phyloP scores from a whole-genome alignment of 2,329 filamentous ascomycete species.

The Aspergillus brasiliensis region DNA sequence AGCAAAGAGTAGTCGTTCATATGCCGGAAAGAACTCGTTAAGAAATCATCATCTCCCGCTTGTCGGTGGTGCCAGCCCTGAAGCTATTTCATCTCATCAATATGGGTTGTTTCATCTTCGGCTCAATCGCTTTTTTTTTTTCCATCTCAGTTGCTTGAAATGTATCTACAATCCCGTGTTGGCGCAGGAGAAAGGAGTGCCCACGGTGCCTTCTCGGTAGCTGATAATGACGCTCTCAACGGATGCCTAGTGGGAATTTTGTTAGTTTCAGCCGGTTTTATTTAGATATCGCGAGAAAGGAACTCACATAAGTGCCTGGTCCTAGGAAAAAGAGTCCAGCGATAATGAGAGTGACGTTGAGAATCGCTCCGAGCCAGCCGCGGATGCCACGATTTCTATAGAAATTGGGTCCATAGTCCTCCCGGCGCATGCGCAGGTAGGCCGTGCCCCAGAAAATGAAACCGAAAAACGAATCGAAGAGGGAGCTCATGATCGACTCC shows the following conservation, averaged over 20 bases:
- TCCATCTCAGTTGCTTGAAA: not conserved
- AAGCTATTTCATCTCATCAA: too few species aligned
- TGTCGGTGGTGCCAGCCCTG: too few species aligned
- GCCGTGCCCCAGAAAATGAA: conserved; percentile 78
- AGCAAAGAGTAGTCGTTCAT: not conserved
- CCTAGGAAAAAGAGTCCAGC: conserved; percentile 80
- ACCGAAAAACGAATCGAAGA: conserved; percentile 79
- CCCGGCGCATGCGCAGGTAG: conserved; percentile 48
- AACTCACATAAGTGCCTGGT: conserved; percentile 72
- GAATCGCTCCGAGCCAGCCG: conserved; percentile 45
- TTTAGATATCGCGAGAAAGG: not conserved
- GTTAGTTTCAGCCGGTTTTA: conserved; percentile 45
- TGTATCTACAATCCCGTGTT: conserved; percentile 44
- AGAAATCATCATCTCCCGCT: not conserved
- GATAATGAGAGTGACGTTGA: conserved; percentile 73
- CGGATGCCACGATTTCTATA: conserved; percentile 45
- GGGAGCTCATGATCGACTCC: conserved; percentile 60
- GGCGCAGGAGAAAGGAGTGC: conserved; percentile 73
- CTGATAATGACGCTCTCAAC: conserved; percentile 61
- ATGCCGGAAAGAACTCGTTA: not conserved
- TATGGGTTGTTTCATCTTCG: too few species aligned
- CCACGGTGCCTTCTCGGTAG: conserved; percentile 66
- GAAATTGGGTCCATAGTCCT: conserved; percentile 44
- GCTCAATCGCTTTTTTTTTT: too few species aligned
- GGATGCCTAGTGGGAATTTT: conserved; percentile 37